Conservation (phyloP, 805 yeast genomes). For the Cyberlindnera mrakii region DNA sequence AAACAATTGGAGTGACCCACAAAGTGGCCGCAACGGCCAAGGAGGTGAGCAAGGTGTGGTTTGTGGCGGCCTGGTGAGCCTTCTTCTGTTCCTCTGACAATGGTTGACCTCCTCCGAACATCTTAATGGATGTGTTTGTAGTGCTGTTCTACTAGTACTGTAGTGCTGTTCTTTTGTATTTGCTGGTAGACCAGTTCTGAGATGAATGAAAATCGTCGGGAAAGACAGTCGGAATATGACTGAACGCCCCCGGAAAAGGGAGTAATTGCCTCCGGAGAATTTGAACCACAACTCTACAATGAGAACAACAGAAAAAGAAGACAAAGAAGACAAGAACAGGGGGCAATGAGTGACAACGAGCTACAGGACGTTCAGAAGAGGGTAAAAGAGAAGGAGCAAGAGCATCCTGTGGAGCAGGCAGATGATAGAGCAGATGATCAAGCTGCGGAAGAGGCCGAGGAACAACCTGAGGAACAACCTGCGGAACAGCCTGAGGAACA, state of each 20-base stretch:
- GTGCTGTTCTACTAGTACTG: not conserved
- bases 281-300: too few relatives aligned
- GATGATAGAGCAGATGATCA: conserved; percentile 7
- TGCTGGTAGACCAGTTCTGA: too few relatives aligned
- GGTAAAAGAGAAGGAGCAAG: not conserved
- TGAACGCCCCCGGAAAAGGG: too few relatives aligned
- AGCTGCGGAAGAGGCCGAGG: conserved; percentile 1
- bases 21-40: conserved; percentile 59
- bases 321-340: not conserved
- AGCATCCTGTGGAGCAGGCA: not conserved
- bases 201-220: too few relatives aligned
- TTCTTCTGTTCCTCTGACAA: conserved; percentile 62
- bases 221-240: too few relatives aligned
- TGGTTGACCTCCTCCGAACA: conserved; percentile 50
- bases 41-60: conserved; percentile 53
- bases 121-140: conserved; percentile 8
- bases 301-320: too few relatives aligned
- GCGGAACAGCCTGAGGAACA: conserved; percentile 6
- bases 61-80: conserved; percentile 56
- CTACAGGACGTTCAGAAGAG: conserved; percentile 1
- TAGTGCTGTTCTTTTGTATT: too few relatives aligned
- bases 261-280: too few relatives aligned
- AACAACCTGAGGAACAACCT: not conserved
- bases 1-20: conserved; percentile 48
- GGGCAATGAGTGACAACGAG: conserved; percentile 1